Base-by-base conservation (phyloP, 1,284 basidiomycete species). In the Trichosporon inkin region DNA sequence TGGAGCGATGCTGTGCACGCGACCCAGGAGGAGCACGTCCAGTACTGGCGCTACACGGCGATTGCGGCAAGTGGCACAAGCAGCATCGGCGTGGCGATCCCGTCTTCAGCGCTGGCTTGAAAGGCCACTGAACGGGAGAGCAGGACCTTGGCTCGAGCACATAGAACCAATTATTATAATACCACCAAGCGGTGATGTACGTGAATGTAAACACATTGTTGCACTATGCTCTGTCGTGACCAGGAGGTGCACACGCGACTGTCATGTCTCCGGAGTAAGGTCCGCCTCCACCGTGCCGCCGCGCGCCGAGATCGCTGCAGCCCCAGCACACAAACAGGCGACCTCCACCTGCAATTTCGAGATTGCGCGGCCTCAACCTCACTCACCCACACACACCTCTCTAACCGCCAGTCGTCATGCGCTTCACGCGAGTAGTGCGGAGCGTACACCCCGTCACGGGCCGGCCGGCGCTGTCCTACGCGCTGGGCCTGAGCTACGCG, bases 401-500 rank as follows among this genome's bases (percentile, higher is more conserved):
- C 39, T 10, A 41, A 10, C 36, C 13, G 7, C 10, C 13, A n/a
- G n/a, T 20, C 11, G 16, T 14, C 20, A 47, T 49, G 44, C 44
- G 44, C 24, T 22, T 19, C 4, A n/a, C 44, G 22, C 13, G 14
- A 6, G 11, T 28, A 5, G 20, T 44, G 10, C 44, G 44, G 44
- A 49, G 44, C 44, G n/a, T 49, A 37, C 60, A 57, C 53, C 57
- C 44, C 10, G 47, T 62, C 35, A 16, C 47, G 5, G 55, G 59
- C 11, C 55, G 62, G n/a, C 60, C 64, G 10, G 34, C 63, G 28
- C 68, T 73, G 14, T 58, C 60, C 20, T 77, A 77, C 66, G 67
- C 71, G 53, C 61, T 79, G 17, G 78, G 78, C 20, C 64, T 79
- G 28, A 71, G 69, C 6, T 79, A 77, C 62, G 74, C 78, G 1